Conservation (phyloP, 768 basidiomycete genomes). For the Leccinum pellstonianum region DNA sequence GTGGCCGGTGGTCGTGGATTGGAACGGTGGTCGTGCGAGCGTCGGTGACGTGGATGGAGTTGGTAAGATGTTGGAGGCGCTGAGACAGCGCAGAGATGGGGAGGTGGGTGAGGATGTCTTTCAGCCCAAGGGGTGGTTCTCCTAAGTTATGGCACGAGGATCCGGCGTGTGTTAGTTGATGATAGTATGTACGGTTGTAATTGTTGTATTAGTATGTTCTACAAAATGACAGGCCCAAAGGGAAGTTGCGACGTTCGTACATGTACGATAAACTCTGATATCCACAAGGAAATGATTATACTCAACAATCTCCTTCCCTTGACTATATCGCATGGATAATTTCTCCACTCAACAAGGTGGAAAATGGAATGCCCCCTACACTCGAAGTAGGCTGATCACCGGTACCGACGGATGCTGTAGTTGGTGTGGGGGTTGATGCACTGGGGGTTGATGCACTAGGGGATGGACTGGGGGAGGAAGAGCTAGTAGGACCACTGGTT, state of each 20-base stretch:
- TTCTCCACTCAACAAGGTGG: neutral
- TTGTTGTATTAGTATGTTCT: neutral
- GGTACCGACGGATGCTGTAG: too few relatives aligned
- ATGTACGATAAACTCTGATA: neutral
- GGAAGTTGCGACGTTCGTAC: neutral
- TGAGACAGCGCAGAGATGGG: constrained; percentile 68
- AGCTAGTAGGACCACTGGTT: accelerated
- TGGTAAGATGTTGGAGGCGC: constrained; percentile 58
- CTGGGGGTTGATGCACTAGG: too few relatives aligned
- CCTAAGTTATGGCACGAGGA: constrained; percentile 22
- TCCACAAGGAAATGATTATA: neutral
- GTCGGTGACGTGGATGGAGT: constrained; percentile 72
- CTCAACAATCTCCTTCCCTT: neutral
- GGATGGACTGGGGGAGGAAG: neutral
- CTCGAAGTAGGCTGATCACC: neutral
- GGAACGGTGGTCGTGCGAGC: constrained; percentile 62
- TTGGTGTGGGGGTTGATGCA: neutral
- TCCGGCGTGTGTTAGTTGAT: neutral
- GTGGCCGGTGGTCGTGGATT: constrained; percentile 82
- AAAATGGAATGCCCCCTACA: neutral
- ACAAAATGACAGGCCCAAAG: neutral
- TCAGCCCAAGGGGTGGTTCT: constrained; percentile 57
- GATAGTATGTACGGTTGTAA: too few relatives aligned
- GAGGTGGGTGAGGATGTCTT: constrained; percentile 44
- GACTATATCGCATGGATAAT: neutral